A percentile compares a stretch with the other conserved stretches of the same genome.
Evolutionary conservation across 805 yeast species (phyloP).

Genomic region (Soucietia sequanensis): DNA sequence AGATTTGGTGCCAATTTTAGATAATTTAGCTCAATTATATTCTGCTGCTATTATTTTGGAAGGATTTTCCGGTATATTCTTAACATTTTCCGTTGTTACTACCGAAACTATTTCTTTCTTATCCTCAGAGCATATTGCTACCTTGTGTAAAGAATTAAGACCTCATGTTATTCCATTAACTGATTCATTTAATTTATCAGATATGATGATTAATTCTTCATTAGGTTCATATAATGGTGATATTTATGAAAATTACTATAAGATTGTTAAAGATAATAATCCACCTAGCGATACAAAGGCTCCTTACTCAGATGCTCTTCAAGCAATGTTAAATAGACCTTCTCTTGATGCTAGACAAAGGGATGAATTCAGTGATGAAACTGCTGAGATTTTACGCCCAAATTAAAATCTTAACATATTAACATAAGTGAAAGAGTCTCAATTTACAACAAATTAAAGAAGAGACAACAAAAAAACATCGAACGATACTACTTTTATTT

Average conservation of each 20-base stretch:
- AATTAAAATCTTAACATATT: conserved; percentile 46
- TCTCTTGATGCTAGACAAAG: conserved; percentile 37
- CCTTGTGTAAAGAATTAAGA: conserved; percentile 34
- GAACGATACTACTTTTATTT: too few species aligned
- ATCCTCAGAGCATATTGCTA: conserved; percentile 26
- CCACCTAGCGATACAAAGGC: conserved; percentile 36
- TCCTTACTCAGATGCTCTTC: conserved; percentile 37
- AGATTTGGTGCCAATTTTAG: conserved; percentile 47
- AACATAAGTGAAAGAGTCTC: too few species aligned
- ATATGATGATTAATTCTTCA: conserved; percentile 41
- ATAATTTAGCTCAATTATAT: conserved; percentile 57
- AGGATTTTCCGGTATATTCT: conserved; percentile 35
- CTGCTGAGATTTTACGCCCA: conserved; percentile 28
- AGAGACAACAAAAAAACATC: too few species aligned
- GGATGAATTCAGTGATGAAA: conserved; percentile 34
- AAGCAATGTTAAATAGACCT: conserved; percentile 41
- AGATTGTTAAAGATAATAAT: conserved; percentile 32
- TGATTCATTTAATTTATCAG: conserved; percentile 44
- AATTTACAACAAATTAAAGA: too few species aligned
- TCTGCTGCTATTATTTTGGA: conserved; percentile 23
- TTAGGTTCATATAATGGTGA: conserved; percentile 44
- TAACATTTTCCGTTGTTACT: conserved; percentile 32
- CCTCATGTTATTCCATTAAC: conserved; percentile 41
- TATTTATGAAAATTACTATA: conserved; percentile 43
- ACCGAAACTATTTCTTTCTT: conserved; percentile 27